phyloP scores from a whole-genome alignment of 2,329 filamentous ascomycete species.

The Phialophora tarda region DNA sequence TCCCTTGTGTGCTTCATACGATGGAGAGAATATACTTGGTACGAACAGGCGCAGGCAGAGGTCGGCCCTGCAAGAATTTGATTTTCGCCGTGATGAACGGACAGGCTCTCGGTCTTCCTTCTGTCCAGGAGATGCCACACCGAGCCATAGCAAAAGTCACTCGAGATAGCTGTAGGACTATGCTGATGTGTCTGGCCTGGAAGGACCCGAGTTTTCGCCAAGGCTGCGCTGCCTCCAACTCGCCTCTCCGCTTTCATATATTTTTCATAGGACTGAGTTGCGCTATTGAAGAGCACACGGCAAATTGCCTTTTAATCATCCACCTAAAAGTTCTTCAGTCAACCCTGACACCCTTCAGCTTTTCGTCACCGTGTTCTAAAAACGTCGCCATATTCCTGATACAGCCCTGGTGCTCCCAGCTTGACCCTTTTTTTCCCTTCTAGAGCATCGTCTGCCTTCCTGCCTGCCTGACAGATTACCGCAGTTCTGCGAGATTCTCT shows the following conservation, averaged over 20 bases:
- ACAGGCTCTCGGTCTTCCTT: background rate
- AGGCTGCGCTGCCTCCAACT: slow-evolving; percentile 22
- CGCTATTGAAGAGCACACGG: slow-evolving; percentile 13
- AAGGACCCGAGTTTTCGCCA: slow-evolving; percentile 9
- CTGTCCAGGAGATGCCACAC: background rate
- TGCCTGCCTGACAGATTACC: slow-evolving; percentile 26
- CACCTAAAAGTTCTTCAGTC: slow-evolving; percentile 14
- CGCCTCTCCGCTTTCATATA: slow-evolving; percentile 19
- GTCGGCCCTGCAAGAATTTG: background rate
- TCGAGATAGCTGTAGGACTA: background rate
- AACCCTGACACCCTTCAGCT: slow-evolving; percentile 2
- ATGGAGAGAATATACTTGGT: background rate
- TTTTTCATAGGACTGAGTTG: slow-evolving; percentile 16
- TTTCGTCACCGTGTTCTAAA: slow-evolving; percentile 13
- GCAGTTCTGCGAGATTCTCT: slow-evolving; percentile 13
- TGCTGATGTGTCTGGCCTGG: background rate
- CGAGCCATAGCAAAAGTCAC: background rate
- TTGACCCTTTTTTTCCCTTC: background rate
- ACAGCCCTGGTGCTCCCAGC: slow-evolving; percentile 2
- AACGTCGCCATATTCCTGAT: slow-evolving; percentile 5
- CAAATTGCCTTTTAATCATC: slow-evolving; percentile 17
- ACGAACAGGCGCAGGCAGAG: background rate
- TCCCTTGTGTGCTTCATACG: background rate
- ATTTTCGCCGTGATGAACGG: background rate
- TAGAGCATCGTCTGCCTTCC: slow-evolving; percentile 9